Base-by-base conservation (phyloP, 2,329 filamentous ascomycete species). In the Xylariaceae sp. region DNA sequence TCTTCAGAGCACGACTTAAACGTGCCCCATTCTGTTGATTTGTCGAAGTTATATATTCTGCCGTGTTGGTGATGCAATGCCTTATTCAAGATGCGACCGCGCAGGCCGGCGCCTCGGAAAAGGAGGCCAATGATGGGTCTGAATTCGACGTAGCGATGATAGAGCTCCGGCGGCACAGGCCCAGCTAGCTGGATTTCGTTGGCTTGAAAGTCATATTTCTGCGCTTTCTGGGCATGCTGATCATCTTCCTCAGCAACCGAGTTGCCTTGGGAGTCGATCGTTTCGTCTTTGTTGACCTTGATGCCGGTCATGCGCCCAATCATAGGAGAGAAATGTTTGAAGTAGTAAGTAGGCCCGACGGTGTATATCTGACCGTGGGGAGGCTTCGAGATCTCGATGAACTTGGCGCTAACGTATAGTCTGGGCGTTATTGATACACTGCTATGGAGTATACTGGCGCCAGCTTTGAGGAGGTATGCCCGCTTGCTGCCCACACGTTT, bases 91-190 rank as follows among this genome's bases (percentile, higher is more conserved):
- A 96, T 78, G 58, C 83, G 85, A 16, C 92, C 92, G 46, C 88
- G 81, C 3, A 96, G 64, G 49, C 91, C 92, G 26, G 82, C 81
- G 9, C 83, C 82, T 1, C 85, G 87, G 72, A 96, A 97, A 85
- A 96, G 95, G 59, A 85, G 83, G 47, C 88, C 89, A 51, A 97
- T 88, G 65, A 96, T 89, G 22, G 92, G 91, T 53, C 85, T 87
- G 72, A 96, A 96, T 69, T 95, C 92, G 53, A 96, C 92, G 66
- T 88, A 97, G 61, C 91, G 87, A 69, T 96, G 92, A 69, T 96
- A 96, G 32, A 97, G 76, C 57, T 84, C 77, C 2, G 83, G 75
- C 0, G 92, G 92, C 0, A 94, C 86, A 0, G 92, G 92, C 0
- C 92, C 92, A 43, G 81, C 78, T 7, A 97, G 79, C 68, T 96